phyloP scores from a whole-genome alignment of 192 early-diverging fungal genomes.

The Coemansia sp. region DNA sequence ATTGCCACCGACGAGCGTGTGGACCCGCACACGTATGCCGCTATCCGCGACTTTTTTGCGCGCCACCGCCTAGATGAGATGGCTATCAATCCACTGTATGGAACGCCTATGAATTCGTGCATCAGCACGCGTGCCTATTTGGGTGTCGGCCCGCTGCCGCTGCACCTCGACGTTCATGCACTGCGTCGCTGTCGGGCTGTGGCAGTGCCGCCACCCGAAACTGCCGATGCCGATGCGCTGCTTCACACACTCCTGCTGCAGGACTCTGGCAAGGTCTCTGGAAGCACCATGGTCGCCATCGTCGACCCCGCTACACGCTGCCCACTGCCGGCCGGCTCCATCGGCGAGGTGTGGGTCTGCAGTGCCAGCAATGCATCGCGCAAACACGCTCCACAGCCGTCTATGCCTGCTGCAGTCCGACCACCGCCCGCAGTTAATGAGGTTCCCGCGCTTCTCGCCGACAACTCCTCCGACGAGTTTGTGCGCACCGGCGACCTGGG shows the following conservation, averaged over 20 bases:
- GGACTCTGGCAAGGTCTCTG: conserved; percentile 73
- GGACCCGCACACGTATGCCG: conserved; percentile 49
- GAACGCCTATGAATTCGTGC: conserved; percentile 75
- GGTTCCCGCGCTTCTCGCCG: conserved; percentile 53
- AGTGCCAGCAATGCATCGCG: conserved; percentile 47
- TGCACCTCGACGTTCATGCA: conserved; percentile 64
- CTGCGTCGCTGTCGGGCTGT: conserved; percentile 68
- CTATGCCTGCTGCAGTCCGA: conserved; percentile 7
- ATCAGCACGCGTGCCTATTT: conserved; percentile 80
- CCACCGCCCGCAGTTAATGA: conserved; percentile 16
- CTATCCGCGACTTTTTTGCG: conserved; percentile 60
- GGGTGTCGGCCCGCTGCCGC: conserved; percentile 64
- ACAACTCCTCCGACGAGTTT: conserved; percentile 61
- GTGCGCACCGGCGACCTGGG: conserved; percentile 81
- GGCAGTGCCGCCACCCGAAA: conserved; percentile 38
- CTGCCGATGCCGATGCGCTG: conserved; percentile 42
- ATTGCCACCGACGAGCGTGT: conserved; percentile 60
- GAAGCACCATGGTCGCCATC: conserved; percentile 80
- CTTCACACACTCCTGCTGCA: conserved; percentile 60
- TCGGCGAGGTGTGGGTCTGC: conserved; percentile 88
- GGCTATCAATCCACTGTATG: conserved; percentile 71
- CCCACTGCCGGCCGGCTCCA: conserved; percentile 65
- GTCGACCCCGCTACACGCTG: conserved; percentile 73
- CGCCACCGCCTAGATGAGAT: conserved; percentile 65
- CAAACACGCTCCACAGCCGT: conserved; percentile 20